Base-by-base conservation (phyloP, 768 basidiomycete genomes). In the Crepidotus variabilis region DNA sequence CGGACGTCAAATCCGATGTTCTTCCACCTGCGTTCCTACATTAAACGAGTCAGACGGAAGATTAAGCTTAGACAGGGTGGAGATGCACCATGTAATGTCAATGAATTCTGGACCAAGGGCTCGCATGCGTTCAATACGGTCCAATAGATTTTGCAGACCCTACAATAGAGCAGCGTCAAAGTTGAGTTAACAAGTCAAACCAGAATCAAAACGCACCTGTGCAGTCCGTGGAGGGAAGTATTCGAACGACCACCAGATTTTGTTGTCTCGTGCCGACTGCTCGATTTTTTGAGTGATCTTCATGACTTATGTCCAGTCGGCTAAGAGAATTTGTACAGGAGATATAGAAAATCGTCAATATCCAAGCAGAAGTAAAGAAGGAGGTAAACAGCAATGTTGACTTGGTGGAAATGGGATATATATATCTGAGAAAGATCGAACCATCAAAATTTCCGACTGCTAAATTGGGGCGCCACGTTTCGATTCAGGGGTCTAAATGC, bases 121-220 rank as follows among this genome's bases (percentile, higher is more conserved):
- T 52, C 94, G 83, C 97, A 99, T 98, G 60, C 95, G 92, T 72
- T 98, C 96, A 75, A 99, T 98, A 65, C 97, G 94, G 73, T 98
- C 95, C 58, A 97, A 81, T 33, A 99, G 78, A 71, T 99, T 99
- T 87, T 96, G 92, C 48, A 97, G 75, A 61, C 92, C 92, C 87
- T 96, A 62, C 48, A 49, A 14, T 36, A 54, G 56, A 34, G 48
- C 50, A 43, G 45, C 24, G 34, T 52, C 48, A 45, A 33, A 46
- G 46, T 46, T 34, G 4, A 20, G 34, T 2, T 20, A 50, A 34
- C 14, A 35, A 21, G n/a, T 24, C 20, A 16, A 33, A 22, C 39
- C 24, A 49, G 13, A 53, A 39, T 28, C 5, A 55, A 54, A 36
- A 65, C 71, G 57, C 59, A 93, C 92, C 85, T 96, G 94, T 50